Conservation (phyloP, 2,329 filamentous ascomycete species). For the Sclerotinia subarctica region DNA sequence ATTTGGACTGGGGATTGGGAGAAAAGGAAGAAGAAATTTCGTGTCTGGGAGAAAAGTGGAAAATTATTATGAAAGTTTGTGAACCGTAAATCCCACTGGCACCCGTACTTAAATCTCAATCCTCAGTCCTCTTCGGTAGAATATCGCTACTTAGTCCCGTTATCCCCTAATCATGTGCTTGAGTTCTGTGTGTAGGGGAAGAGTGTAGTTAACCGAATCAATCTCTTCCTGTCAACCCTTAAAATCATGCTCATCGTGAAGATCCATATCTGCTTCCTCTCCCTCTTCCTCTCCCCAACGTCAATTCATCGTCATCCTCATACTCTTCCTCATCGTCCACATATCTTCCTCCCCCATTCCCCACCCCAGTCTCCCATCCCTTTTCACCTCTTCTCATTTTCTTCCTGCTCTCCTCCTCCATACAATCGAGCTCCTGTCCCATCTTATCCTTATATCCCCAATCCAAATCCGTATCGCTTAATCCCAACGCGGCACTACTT, state of each 20-base stretch:
- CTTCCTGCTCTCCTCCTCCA: neutral
- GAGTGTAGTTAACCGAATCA: too few relatives aligned
- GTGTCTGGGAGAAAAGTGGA: neutral
- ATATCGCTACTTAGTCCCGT: neutral
- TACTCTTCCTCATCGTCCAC: neutral
- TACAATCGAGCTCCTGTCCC: slow-evolving; percentile 1
- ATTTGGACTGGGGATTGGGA: neutral
- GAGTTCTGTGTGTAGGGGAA: neutral
- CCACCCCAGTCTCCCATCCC: neutral
- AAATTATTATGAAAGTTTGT: neutral
- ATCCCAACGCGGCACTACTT: neutral
- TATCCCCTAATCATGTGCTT: neutral
- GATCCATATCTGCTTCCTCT: neutral
- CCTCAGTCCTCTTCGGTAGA: neutral
- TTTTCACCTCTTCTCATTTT: neutral
- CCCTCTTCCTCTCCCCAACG: neutral
- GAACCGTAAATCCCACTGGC: too few relatives aligned
- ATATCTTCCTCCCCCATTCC: neutral
- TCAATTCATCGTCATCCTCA: neutral
- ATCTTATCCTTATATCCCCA: slow-evolving; percentile 19
- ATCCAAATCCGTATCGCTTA: neutral
- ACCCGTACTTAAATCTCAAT: neutral
- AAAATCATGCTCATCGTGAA: neutral
- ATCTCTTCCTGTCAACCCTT: neutral
- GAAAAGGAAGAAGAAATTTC: neutral